phyloP scores from a whole-genome alignment of 345 rosid species.

The Xanthoceras sorbifolium region DNA sequence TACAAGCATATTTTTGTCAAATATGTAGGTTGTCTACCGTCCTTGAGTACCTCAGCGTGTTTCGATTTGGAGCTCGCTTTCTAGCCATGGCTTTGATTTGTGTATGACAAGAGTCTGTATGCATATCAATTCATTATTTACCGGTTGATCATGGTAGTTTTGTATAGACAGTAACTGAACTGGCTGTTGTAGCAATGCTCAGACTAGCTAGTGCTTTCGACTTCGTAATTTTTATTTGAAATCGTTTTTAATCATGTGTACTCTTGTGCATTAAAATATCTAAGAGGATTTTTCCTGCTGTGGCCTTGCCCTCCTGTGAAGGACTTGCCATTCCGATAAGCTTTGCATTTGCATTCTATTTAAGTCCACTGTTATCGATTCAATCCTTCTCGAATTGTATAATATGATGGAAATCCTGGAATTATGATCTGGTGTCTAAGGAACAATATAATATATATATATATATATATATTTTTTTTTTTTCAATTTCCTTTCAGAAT shows the following conservation, averaged over 20 bases:
- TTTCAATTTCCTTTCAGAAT: too few species aligned
- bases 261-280: neutral
- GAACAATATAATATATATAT: too few species aligned
- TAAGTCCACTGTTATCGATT: too few species aligned
- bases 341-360: too few species aligned
- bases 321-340: too few species aligned
- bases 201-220: slow-evolving; percentile 9
- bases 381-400: too few species aligned
- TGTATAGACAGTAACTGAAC: slow-evolving; percentile 30
- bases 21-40: slow-evolving; percentile 7
- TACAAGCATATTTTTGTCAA: slow-evolving; percentile 4
- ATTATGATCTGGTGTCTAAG: too few species aligned
- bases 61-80: neutral
- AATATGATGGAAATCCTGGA: too few species aligned
- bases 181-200: slow-evolving; percentile 27
- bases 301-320: too few species aligned
- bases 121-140: slow-evolving; percentile 29
- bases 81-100: slow-evolving; percentile 17
- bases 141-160: slow-evolving; percentile 14
- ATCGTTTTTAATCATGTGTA: neutral
- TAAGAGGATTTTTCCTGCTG: neutral
- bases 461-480: too few species aligned
- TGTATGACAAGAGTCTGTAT: slow-evolving; percentile 18
- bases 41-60: neutral
- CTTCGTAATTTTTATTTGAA: too few species aligned